Percentiles rank a stretch among this genome's conserved stretches.
Conservation (phyloP, 2,329 filamentous ascomycete species). For the Paraconiothyrium sp. region DNA sequence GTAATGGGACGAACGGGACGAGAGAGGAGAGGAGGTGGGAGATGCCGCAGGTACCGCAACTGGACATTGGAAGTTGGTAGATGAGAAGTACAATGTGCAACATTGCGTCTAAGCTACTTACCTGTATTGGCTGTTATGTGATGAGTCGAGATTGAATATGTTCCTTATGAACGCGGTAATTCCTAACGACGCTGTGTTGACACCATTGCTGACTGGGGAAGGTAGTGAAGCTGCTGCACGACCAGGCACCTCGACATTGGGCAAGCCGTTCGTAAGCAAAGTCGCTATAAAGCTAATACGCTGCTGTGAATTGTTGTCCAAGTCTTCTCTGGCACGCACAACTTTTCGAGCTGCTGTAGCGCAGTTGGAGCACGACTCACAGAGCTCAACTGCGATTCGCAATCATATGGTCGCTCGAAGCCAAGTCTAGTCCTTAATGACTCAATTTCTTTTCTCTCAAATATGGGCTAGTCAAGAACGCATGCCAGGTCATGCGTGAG, state of each 20-base stretch:
- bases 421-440: background rate
- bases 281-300: no score
- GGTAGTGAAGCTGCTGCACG: no score
- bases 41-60: slow-evolving; percentile 16
- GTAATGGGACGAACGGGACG: slow-evolving; percentile 22
- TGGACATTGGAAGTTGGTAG: slow-evolving; percentile 8
- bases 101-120: no score
- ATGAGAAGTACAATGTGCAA: background rate
- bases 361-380: background rate
- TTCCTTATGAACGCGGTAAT: no score
- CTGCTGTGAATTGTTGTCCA: no score
- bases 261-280: no score
- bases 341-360: no score
- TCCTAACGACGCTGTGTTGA: no score
- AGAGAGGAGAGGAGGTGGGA: slow-evolving; percentile 19
- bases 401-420: background rate
- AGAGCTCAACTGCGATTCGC: background rate
- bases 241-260: no score
- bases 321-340: no score
- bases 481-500: background rate
- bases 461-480: background rate
- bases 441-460: background rate
- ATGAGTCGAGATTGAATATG: background rate
- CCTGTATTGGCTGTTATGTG: no score
- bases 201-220: no score